Evolutionary conservation across 208 protist species (phyloP).

Genomic region (Plasmodiophora brassicae): DNA sequence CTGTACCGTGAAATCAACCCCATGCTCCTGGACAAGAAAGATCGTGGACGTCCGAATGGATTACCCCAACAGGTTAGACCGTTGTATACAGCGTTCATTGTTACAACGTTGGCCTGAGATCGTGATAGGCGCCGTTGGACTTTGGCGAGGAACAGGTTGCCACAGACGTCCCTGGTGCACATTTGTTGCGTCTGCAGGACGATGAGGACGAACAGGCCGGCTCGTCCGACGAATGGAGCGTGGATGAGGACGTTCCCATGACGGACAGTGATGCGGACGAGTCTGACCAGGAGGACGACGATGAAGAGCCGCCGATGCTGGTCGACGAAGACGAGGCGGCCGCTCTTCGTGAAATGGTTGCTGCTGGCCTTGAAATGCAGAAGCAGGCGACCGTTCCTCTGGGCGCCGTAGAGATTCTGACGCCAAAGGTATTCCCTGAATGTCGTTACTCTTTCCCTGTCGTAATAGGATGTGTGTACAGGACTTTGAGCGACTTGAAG

Average conservation of each 20-base stretch:
- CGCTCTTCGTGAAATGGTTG: not conserved
- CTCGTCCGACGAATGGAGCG: not conserved
- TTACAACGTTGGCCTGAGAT: no score
- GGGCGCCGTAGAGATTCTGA: conserved; percentile 18
- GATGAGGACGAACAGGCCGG: not conserved
- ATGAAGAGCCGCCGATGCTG: not conserved
- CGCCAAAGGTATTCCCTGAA: no score
- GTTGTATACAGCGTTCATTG: not conserved
- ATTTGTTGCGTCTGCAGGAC: not conserved
- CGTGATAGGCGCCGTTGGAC: not conserved
- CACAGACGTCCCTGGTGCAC: not conserved
- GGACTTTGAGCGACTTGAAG: not conserved
- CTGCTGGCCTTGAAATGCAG: not conserved
- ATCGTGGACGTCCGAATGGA: not conserved
- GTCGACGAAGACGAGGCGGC: not conserved
- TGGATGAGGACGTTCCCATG: not conserved
- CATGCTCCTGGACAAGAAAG: conserved; percentile 18
- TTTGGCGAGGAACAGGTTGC: not conserved
- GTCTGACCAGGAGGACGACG: not conserved
- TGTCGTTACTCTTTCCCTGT: no score
- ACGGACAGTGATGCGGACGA: no score
- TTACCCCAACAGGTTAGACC: not conserved
- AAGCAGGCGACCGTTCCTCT: not conserved
- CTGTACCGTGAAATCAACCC: not conserved
- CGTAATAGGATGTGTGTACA: no score